Percentiles rank a stretch among this genome's conserved stretches.
phyloP scores from a whole-genome alignment of 768 basidiomycete genomes.

The Mycena belliarum region DNA sequence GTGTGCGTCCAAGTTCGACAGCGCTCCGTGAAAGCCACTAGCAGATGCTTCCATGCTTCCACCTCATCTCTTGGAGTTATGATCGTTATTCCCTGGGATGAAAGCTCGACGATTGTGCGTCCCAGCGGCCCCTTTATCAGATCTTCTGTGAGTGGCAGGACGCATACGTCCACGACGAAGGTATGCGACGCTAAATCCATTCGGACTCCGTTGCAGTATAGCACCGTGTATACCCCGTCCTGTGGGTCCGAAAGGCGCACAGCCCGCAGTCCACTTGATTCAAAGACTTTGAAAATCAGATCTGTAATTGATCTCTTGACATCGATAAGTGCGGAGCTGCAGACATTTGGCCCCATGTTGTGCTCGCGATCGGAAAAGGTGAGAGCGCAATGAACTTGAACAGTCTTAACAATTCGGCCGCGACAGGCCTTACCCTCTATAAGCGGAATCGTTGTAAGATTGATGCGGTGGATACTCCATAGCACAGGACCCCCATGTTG shows the following conservation, averaged over 20 bases:
- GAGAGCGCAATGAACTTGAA: slow-evolving; percentile 31
- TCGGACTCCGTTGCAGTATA: slow-evolving; percentile 39
- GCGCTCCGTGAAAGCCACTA: slow-evolving; percentile 41
- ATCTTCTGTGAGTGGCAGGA: slow-evolving; percentile 32
- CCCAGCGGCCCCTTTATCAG: slow-evolving; percentile 17
- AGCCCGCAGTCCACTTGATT: slow-evolving; percentile 19
- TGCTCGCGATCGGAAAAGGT: slow-evolving; percentile 31
- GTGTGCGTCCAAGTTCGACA: slow-evolving; percentile 42
- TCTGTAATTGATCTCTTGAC: slow-evolving; percentile 15
- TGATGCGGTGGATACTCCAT: slow-evolving; percentile 43
- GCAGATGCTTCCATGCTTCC: slow-evolving; percentile 40
- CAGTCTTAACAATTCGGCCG: not conserved
- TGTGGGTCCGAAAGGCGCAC: slow-evolving; percentile 23
- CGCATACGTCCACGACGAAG: slow-evolving; percentile 41
- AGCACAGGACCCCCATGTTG: slow-evolving; percentile 31
- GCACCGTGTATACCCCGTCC: slow-evolving; percentile 30
- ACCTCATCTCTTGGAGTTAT: slow-evolving; percentile 26
- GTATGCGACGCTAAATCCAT: slow-evolving; percentile 44
- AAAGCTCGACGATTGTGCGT: not conserved
- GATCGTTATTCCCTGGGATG: not conserved
- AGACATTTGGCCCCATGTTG: not conserved
- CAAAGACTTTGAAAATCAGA: slow-evolving; percentile 26
- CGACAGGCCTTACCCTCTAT: slow-evolving; percentile 25
- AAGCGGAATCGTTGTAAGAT: slow-evolving; percentile 35
- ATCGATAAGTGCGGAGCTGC: not conserved